Conservation (phyloP, 225 moss, liverwort and hornwort species). For the Physcomitrium patens region DNA sequence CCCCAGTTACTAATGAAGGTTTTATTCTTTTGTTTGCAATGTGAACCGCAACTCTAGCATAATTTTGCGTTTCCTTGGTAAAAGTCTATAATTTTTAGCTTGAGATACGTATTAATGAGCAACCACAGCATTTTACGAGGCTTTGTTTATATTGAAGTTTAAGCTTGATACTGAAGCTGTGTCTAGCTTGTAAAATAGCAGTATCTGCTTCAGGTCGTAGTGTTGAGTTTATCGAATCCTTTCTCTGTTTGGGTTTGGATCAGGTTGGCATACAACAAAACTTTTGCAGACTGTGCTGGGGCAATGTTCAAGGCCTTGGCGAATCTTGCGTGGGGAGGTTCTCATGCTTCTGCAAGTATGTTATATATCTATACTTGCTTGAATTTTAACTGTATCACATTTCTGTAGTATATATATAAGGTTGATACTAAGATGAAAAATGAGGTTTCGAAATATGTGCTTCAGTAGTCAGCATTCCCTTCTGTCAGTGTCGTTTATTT, state of each 20-base stretch:
- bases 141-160: constrained; percentile 12
- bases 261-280: constrained; percentile 81
- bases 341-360: constrained; percentile 74
- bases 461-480: background rate
- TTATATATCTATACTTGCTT: background rate
- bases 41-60: background rate
- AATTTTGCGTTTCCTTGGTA: background rate
- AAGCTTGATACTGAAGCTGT: constrained; percentile 17
- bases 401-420: background rate
- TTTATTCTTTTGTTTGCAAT: background rate
- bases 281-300: constrained; percentile 95
- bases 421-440: too few relatives aligned
- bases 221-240: background rate
- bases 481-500: constrained; percentile 11
- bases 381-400: background rate
- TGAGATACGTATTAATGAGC: constrained; percentile 1
- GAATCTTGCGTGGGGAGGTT: constrained; percentile 66
- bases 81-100: background rate
- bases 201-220: background rate
- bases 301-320: constrained; percentile 88
- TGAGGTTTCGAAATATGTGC: background rate
- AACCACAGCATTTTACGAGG: constrained; percentile 1
- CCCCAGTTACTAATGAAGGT: background rate
- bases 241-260: constrained; percentile 17
- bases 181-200: background rate